Percentiles rank a stretch among this genome's conserved stretches.
phyloP scores from a whole-genome alignment of 352 stramenopile species.

The Pythium monospermum region DNA sequence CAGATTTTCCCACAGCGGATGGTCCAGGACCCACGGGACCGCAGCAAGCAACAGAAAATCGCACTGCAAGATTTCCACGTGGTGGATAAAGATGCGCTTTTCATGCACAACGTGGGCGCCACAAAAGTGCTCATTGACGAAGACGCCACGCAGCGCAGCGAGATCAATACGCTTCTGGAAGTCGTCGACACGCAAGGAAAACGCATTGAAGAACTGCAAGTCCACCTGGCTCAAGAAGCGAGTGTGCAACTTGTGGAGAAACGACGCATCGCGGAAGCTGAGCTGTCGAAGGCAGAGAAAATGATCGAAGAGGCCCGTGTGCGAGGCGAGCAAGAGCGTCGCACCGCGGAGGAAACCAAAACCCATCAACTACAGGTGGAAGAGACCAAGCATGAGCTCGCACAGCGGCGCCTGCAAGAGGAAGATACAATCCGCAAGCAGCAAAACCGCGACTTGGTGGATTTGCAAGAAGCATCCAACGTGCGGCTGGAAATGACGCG shows the following conservation, averaged over 20 bases:
- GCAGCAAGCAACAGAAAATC: constrained; percentile 45
- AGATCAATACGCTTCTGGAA: constrained; percentile 28
- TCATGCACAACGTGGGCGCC: constrained; percentile 90
- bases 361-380: constrained; percentile 47
- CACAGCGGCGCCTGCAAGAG: constrained; percentile 37
- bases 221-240: constrained; percentile 57
- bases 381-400: constrained; percentile 42
- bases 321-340: constrained; percentile 46
- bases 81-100: constrained; percentile 86
- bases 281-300: constrained; percentile 28
- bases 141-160: constrained; percentile 21
- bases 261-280: constrained; percentile 47
- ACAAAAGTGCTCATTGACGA: constrained; percentile 78
- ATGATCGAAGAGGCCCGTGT: constrained; percentile 36
- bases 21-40: constrained; percentile 50
- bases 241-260: constrained; percentile 57
- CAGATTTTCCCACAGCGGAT: constrained; percentile 57
- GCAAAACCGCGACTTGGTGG: constrained; percentile 57
- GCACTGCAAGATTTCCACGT: constrained; percentile 78
- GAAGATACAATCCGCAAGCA: constrained; percentile 35
- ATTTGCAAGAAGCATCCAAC: constrained; percentile 56
- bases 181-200: constrained; percentile 28
- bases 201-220: constrained; percentile 35
- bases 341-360: constrained; percentile 39
- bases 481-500: constrained; percentile 48